A percentile compares a stretch with the other conserved stretches of the same genome.
phyloP scores from a whole-genome alignment of 139 green algal genomes.

The Volvox africanus region DNA sequence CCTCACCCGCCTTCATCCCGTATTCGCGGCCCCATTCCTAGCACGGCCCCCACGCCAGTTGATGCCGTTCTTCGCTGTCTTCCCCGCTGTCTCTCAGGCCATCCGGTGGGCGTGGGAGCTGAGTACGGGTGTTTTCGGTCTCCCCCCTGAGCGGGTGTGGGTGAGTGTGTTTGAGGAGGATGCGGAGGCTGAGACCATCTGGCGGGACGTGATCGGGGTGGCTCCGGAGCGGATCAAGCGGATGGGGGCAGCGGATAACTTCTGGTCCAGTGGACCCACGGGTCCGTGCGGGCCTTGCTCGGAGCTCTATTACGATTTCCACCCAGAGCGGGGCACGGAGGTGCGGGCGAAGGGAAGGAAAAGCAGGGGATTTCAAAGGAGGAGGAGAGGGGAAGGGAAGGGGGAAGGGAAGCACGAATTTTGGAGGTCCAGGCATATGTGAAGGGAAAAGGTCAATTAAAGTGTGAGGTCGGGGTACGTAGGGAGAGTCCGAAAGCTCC shows the following conservation, averaged over 20 bases:
- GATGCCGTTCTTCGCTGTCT: background rate
- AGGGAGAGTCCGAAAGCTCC: no score
- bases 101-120: conserved; percentile 93
- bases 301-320: conserved; percentile 97
- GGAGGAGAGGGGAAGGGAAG: no score
- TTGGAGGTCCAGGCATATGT: no score
- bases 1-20: no score
- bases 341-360: conserved; percentile 39
- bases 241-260: conserved; percentile 94
- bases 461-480: no score
- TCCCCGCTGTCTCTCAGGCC: conserved; percentile 67
- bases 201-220: conserved; percentile 86
- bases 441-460: no score
- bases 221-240: conserved; percentile 80
- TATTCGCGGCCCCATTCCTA: no score
- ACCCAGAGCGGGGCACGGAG: conserved; percentile 79
- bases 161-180: conserved; percentile 94
- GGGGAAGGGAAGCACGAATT: no score
- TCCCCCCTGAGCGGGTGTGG: conserved; percentile 85
- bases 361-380: background rate
- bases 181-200: conserved; percentile 88
- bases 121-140: conserved; percentile 79
- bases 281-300: conserved; percentile 94
- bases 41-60: background rate
- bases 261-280: conserved; percentile 91